A percentile compares a stretch with the other conserved stretches of the same genome.
Conservation (phyloP, 257 asterid genomes). For the Solanum etuberosum region DNA sequence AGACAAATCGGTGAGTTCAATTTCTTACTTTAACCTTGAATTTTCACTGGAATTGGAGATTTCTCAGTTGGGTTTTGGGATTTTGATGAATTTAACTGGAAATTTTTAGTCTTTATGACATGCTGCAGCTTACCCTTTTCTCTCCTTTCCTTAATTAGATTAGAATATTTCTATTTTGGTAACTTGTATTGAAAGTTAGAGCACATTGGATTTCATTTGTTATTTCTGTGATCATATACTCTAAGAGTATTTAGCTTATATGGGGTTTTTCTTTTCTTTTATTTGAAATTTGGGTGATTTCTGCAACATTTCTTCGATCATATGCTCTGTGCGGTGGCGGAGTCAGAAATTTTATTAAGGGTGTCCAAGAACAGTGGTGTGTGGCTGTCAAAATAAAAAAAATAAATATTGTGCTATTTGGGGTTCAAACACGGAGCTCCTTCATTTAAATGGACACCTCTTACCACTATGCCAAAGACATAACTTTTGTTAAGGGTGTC, state of each 20-base stretch:
- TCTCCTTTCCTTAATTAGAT: background rate
- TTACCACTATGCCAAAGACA: too few species aligned
- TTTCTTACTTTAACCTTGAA: background rate
- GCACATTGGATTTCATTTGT: background rate
- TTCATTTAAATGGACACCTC: too few species aligned
- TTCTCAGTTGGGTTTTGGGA: background rate
- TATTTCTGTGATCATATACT: background rate
- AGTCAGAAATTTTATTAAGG: too few species aligned
- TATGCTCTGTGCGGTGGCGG: background rate
- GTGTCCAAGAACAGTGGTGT: too few species aligned
- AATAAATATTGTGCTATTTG: too few species aligned
- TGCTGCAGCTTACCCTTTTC: background rate
- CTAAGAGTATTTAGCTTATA: background rate
- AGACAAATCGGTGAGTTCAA: slow-evolving; percentile 63
- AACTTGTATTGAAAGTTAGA: background rate
- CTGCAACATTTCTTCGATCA: background rate
- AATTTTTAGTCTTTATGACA: background rate
- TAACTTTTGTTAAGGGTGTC: too few species aligned
- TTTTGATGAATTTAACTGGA: background rate
- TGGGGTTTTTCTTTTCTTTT: background rate
- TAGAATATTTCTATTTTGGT: background rate
- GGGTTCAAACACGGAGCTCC: too few species aligned
- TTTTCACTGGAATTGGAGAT: background rate
- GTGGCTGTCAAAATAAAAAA: too few species aligned
- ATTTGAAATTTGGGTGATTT: background rate